These are phyloP conservation scores for Fusarium scirpi DNA, from an alignment of 2,329 filamentous ascomycete genomes.

Conservation along the genomic window DNA sequence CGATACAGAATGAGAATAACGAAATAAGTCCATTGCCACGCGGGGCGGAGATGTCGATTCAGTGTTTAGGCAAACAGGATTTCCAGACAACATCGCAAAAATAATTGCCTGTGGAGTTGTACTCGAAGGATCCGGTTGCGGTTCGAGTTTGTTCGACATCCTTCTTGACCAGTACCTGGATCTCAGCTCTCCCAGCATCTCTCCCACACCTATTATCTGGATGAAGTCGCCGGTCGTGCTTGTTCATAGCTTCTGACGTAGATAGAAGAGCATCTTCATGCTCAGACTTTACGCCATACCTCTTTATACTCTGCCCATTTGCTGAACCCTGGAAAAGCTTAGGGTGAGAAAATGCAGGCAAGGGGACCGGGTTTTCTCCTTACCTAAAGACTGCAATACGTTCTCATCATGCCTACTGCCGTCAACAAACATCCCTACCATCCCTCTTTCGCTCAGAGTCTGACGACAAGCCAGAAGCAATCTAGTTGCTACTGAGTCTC, in stretches of 20 bases:
- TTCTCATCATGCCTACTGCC: conserved; percentile 64
- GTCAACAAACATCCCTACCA: conserved; percentile 67
- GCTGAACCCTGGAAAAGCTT: conserved; percentile 60
- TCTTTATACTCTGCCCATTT: conserved; percentile 70
- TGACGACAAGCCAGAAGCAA: conserved; percentile 66
- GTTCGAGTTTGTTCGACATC: not conserved
- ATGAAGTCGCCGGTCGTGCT: conserved; percentile 4
- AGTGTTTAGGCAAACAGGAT: not conserved
- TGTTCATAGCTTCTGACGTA: not conserved
- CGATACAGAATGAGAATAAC: conserved; percentile 9
- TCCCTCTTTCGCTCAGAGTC: conserved; percentile 61
- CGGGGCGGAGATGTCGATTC: not conserved
- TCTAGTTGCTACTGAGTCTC: conserved; percentile 64
- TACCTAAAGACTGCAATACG: conserved; percentile 65
- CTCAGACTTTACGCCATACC: conserved; percentile 61
- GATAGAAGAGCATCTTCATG: conserved; percentile 1
- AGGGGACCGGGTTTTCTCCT: conserved; percentile 38
- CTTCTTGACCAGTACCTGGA: not conserved
- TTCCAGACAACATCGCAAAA: not conserved
- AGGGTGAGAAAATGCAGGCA: conserved; percentile 11
- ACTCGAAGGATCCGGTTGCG: not conserved
- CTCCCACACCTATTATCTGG: not conserved
- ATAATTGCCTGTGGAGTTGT: not conserved
- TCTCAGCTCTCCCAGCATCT: not conserved
- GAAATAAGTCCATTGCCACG: not conserved